Percentiles rank a stretch among this genome's conserved stretches.
These are phyloP conservation scores for Podaxis carcinomalis DNA, from an alignment of 768 basidiomycete species.

Conservation along the genomic window DNA sequence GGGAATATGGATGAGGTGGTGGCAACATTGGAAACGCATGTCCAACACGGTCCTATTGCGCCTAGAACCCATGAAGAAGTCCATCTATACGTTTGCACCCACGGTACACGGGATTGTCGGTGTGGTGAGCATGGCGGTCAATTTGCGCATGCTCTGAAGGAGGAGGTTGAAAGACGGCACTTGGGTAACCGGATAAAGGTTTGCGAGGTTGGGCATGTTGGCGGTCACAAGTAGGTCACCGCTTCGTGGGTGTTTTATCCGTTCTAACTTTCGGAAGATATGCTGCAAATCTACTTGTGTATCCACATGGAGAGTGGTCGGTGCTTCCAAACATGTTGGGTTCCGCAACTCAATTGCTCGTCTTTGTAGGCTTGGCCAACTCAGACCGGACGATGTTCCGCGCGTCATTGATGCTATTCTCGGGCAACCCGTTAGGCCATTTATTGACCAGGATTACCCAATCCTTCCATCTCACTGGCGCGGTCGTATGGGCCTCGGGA, in stretches of 20 bases:
- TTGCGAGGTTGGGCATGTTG: constrained; percentile 73
- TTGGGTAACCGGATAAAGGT: constrained; percentile 36
- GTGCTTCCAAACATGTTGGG: constrained; percentile 15
- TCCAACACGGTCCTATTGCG: constrained; percentile 12
- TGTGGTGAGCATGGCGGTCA: constrained; percentile 64
- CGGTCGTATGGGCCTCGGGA: constrained; percentile 64
- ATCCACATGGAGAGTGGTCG: constrained; percentile 72
- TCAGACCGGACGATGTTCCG: constrained; percentile 56
- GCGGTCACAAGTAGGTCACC: constrained; percentile 72
- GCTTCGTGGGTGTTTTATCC: background rate
- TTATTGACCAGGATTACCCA: constrained; percentile 26
- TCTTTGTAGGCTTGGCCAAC: constrained; percentile 52
- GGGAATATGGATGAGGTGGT: constrained; percentile 49
- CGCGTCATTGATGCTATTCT: constrained; percentile 44
- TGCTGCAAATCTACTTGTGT: constrained; percentile 67
- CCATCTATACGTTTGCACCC: constrained; percentile 72
- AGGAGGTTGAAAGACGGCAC: constrained; percentile 43
- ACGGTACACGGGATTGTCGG: constrained; percentile 73
- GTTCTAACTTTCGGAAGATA: constrained; percentile 33
- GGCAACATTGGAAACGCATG: constrained; percentile 28
- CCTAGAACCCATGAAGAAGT: constrained; percentile 21
- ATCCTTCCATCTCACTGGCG: constrained; percentile 55
- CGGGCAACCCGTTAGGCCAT: constrained; percentile 23
- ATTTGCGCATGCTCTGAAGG: constrained; percentile 48
- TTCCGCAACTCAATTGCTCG: background rate